Base-by-base conservation (phyloP, 345 rosid genomes). In the Cochlearia excelsa region DNA sequence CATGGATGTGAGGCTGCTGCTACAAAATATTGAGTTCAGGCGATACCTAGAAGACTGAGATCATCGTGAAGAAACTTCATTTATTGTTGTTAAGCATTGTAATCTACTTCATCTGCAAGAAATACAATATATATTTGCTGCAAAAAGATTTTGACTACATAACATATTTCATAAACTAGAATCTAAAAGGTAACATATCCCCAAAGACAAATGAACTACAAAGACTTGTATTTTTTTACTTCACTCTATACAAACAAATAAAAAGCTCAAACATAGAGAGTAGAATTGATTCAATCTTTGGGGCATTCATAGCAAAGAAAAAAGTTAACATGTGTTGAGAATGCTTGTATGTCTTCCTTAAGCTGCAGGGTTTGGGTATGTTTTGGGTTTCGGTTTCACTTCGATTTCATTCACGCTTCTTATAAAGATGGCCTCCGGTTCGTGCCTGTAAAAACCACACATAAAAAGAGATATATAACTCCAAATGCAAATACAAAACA, bases 341-440 rank as follows among this genome's bases (percentile, higher is more conserved):
- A 37, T 4, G 7, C 7, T 37, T 4, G 6, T 37, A 8, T 37
- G 5, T 37, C 40, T 35, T 58, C 10, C 45, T 11, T 46, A 48
- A 11, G 84, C 88, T 1, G 84, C 91, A 28, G 91, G 82, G 62
- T 78, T 92, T 6, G 95, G 94, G 47, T 79, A 83, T 9, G 72
- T 89, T 68, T 88, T 92, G 4, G 98, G 97, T 58, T 92, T 86
- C 4, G 97, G 98, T 79, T 88, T 86, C 26, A 92, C 97, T 85
- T 92, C 99, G n/a, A 86, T 77, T 76, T 92, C 97, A 45, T 92
- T 88, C 54, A 86, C 83, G 43, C 80, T 83, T 27, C 99, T 81
- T n/a, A 89, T 80, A 41, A 80, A 89, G 57, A 92, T 92, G 4
- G 97, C 67, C 67, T 92, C 95, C 0, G 94, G 97, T 71, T 88